Conservation (phyloP, 768 basidiomycete genomes). For the Lactarius hatsudake region DNA sequence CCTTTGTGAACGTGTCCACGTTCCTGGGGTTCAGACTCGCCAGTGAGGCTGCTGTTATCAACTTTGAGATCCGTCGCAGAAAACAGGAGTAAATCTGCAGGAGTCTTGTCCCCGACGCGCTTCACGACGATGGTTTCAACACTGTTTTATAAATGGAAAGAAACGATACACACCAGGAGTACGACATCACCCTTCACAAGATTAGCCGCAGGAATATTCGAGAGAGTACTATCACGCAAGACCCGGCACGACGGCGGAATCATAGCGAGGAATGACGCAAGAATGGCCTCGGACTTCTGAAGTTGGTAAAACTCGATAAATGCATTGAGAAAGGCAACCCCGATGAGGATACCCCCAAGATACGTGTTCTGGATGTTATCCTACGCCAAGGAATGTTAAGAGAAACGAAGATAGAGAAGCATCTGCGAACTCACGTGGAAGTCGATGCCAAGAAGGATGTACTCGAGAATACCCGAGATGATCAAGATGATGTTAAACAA, state of each 20-base stretch:
- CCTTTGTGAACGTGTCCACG: constrained; percentile 49
- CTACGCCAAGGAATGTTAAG: constrained; percentile 33
- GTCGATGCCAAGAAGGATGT: constrained; percentile 59
- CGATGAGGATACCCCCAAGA: constrained; percentile 66
- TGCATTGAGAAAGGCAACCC: constrained; percentile 66
- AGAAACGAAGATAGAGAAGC: not conserved
- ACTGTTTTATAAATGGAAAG: not conserved
- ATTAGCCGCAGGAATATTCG: constrained; percentile 55
- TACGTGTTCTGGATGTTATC: constrained; percentile 64
- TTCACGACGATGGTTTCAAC: constrained; percentile 29
- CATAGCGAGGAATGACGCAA: constrained; percentile 71
- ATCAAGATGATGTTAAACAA: constrained; percentile 68
- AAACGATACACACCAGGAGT: constrained; percentile 44
- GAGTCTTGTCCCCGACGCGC: constrained; percentile 70
- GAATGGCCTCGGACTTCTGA: constrained; percentile 70
- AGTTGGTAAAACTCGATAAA: constrained; percentile 69
- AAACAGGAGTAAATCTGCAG: constrained; percentile 62
- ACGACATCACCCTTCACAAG: constrained; percentile 69
- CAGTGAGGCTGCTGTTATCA: constrained; percentile 68
- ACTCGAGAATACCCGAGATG: constrained; percentile 62
- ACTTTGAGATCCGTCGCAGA: constrained; percentile 62
- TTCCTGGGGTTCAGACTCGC: constrained; percentile 70
- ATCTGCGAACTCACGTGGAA: constrained; percentile 44
- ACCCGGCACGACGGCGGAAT: constrained; percentile 68
- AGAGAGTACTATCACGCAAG: constrained; percentile 54